Conservation (phyloP, 768 basidiomycete species). For the Pluteus cervinus region DNA sequence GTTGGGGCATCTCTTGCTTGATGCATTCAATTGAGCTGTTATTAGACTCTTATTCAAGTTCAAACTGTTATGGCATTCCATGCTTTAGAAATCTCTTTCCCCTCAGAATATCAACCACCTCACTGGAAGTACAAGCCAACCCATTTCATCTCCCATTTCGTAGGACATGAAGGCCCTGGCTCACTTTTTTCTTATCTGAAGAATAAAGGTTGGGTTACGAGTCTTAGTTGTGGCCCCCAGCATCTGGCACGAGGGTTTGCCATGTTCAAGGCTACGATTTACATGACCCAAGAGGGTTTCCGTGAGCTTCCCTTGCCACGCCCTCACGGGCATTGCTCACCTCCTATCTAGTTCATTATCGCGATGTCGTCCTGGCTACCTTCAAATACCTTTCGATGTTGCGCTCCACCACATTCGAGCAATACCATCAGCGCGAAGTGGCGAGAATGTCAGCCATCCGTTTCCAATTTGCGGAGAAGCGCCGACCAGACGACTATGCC, state of each 20-base stretch:
- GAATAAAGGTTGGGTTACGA: slow-evolving; percentile 79
- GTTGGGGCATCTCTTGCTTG: slow-evolving; percentile 18
- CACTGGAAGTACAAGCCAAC: slow-evolving; percentile 77
- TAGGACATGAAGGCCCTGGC: slow-evolving; percentile 91
- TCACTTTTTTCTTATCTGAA: slow-evolving; percentile 90
- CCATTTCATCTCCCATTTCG: slow-evolving; percentile 69
- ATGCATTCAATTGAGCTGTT: slow-evolving; percentile 15
- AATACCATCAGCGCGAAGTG: slow-evolving; percentile 74
- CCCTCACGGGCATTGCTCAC: neutral
- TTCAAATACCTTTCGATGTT: slow-evolving; percentile 79
- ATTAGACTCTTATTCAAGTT: slow-evolving; percentile 73
- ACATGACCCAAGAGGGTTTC: slow-evolving; percentile 82
- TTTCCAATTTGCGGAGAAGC: slow-evolving; percentile 87
- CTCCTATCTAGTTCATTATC: slow-evolving; percentile 58
- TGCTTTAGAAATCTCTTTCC: slow-evolving; percentile 76
- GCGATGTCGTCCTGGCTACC: slow-evolving; percentile 56
- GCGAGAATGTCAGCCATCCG: slow-evolving; percentile 62
- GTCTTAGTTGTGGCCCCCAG: slow-evolving; percentile 64
- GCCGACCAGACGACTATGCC: slow-evolving; percentile 73
- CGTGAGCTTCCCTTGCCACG: slow-evolving; percentile 43
- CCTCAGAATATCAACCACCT: slow-evolving; percentile 65
- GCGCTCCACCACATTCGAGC: slow-evolving; percentile 50
- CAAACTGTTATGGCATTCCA: slow-evolving; percentile 88
- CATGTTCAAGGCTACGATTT: slow-evolving; percentile 79
- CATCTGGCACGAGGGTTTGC: slow-evolving; percentile 77